Evolutionary conservation across 2,329 filamentous ascomycete genomes (phyloP), one percentile per base, ranked within the genome.

Genomic region (Daldinia sp.): DNA sequence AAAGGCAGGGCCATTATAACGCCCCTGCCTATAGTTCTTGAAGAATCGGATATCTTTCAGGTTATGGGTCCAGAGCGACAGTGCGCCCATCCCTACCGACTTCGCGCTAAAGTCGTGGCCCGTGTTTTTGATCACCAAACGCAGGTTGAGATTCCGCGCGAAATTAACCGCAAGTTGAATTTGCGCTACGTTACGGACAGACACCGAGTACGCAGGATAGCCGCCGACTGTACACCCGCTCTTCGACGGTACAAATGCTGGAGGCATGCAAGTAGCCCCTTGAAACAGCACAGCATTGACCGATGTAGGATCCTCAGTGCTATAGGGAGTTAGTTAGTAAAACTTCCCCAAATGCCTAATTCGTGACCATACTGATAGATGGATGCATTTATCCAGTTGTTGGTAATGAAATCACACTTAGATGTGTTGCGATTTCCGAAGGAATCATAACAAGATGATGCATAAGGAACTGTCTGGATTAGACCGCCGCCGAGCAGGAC

Each of bases 111-210:
- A 86, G 70, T 87, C 84, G 71, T 88, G 86, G 30, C 84, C 85
- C 0, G 85, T 88, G 77, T 87, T 85, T 65, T 81, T 82, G 58
- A 87, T 78, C 46, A 86, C 81, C n/a, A 87, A 75, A 2, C 85
- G 84, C 46, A 87, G 78, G 72, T 86, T 84, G 6, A 78, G 73
- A 28, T 79, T 79, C 6, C 81, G 79, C 13, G 84, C 83, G 68
- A 86, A 83, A 67, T 84, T 84, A 46, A 86, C 74, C 0, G 82
- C 79, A 1, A 82, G 77, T 76, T 85, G 84, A 41, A 85, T 78
- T 53, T 85, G 81, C 3, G 79, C 78, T 0, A 83, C 82, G 20
- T 76, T 82, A 23, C 75, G 79, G 1, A 76, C 81, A 13, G 81
- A 79, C 23, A 86, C 77, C 0, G 81, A 79, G 59, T 84, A 85